Evolutionary conservation across 148 eudicot species (phyloP), one percentile per base, ranked within the genome.

Genomic region (Vaccinium vitisidaea): DNA sequence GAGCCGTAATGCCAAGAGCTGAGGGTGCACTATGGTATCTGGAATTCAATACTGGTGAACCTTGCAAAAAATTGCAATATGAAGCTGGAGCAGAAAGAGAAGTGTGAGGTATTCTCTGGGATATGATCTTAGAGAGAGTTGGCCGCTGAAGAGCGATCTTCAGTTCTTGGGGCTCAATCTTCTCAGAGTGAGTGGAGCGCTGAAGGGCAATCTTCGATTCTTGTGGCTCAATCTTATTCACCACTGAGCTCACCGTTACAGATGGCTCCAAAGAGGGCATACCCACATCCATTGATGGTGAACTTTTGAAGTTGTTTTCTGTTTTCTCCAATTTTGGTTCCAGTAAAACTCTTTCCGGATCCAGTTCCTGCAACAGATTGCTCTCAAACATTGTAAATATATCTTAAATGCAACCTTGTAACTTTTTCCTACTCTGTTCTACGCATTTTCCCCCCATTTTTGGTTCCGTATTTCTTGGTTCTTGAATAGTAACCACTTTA

Each of bases 1-100:
- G 89, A 48, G 97, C 93, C 12, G 94, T 92, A 77, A 95, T 95
- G 75, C 98, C 98, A 48, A 95, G 88, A 36, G 88, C 82, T 53
- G 93, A 92, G 46, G 94, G 87, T 86, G 91, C 87, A 88, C 90
- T 86, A 32, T 89, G 90, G 83, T 89, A 95, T 85, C 94, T 91
- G 79, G 92, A 88, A 79, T 90, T 70, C 59, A 91, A 77, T 83
- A 83, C 83, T 39, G 94, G 90, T 67, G 95, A 92, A 59, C 86
- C 87, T 89, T 90, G 96, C 83, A 89, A 82, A 46, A 92, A 86
- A 86, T 59, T 91, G 73, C 75, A 77, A 87, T 75, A 85, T 23
- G 88, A 86, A 65, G 88, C 83, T 82, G 92, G 87, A 82, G 83
- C 80, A 58, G 94, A 90, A 79, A 78, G 87, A 69, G 93, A 87